Conservation (phyloP, 164 flowering plant species). For the Vitis rotundifolia region DNA sequence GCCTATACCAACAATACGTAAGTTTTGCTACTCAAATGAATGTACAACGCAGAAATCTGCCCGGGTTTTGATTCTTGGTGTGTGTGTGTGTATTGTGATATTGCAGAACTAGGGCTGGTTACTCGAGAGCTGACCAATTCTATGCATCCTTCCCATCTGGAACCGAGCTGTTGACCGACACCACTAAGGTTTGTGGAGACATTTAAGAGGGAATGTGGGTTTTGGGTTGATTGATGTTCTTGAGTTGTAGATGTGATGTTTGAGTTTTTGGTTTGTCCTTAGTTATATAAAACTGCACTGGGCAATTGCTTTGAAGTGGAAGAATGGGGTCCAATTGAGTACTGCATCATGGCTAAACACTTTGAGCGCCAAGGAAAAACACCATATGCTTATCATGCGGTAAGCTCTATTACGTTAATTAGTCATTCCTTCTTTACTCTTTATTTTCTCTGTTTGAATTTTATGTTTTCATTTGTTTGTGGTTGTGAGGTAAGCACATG, state of each 20-base stretch:
- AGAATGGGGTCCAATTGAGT: constrained; percentile 95
- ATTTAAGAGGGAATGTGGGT: not conserved
- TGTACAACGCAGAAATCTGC: too few species aligned
- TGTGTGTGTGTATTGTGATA: constrained; percentile 7
- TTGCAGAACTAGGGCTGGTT: constrained; percentile 90
- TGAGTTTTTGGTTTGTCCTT: constrained; percentile 4
- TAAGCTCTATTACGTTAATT: constrained; percentile 36
- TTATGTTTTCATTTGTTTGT: not conserved
- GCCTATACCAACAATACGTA: constrained; percentile 82
- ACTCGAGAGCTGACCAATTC: constrained; percentile 77
- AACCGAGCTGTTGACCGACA: constrained; percentile 71
- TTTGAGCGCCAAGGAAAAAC: constrained; percentile 95
- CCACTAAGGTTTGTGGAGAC: constrained; percentile 57
- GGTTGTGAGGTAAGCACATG: not conserved
- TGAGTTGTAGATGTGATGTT: not conserved
- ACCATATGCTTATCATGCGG: constrained; percentile 90
- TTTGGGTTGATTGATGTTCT: not conserved
- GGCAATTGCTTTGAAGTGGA: constrained; percentile 89
- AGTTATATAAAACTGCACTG: constrained; percentile 89
- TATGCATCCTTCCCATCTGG: constrained; percentile 93
- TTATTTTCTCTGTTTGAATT: not conserved
- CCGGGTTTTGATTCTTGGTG: not conserved
- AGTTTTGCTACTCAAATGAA: constrained; percentile 19
- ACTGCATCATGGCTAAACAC: constrained; percentile 81
- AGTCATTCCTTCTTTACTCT: not conserved